These are phyloP conservation scores for Misopates orontium DNA, from an alignment of 257 asterid genomes.

Conservation along the genomic window DNA sequence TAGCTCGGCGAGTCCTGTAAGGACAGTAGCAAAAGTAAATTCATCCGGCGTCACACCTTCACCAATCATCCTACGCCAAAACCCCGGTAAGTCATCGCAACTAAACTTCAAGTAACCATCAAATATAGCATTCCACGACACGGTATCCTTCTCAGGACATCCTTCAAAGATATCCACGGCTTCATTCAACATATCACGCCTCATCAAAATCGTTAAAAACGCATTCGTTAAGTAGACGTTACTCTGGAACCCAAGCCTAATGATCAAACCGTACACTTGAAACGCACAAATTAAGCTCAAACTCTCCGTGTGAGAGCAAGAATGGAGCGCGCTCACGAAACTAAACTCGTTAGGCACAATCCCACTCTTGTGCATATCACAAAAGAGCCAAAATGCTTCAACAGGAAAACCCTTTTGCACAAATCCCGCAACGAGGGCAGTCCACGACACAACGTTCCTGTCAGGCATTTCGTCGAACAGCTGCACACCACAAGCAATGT, in stretches of 20 bases:
- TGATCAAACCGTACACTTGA: conserved; percentile 54
- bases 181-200: conserved; percentile 49
- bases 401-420: conserved; percentile 57
- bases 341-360: conserved; percentile 61
- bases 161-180: conserved; percentile 51
- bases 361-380: conserved; percentile 48
- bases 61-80: conserved; percentile 55
- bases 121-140: conserved; percentile 75
- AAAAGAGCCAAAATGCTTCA: conserved; percentile 52
- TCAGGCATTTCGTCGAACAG: conserved; percentile 73
- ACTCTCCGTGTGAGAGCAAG: conserved; percentile 50
- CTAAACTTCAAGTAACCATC: conserved; percentile 54
- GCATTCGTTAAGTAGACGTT: conserved; percentile 56
- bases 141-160: conserved; percentile 42
- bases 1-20: conserved; percentile 66
- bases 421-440: conserved; percentile 65
- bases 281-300: conserved; percentile 41
- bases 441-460: conserved; percentile 70
- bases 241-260: conserved; percentile 58
- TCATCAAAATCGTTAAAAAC: conserved; percentile 53
- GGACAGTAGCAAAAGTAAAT: conserved; percentile 64
- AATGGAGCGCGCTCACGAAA: conserved; percentile 68
- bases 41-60: conserved; percentile 64
- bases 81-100: conserved; percentile 38
- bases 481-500: conserved; percentile 32